Base-by-base conservation (phyloP, 179 eudicot genomes). In the Beta macrorhiza region DNA sequence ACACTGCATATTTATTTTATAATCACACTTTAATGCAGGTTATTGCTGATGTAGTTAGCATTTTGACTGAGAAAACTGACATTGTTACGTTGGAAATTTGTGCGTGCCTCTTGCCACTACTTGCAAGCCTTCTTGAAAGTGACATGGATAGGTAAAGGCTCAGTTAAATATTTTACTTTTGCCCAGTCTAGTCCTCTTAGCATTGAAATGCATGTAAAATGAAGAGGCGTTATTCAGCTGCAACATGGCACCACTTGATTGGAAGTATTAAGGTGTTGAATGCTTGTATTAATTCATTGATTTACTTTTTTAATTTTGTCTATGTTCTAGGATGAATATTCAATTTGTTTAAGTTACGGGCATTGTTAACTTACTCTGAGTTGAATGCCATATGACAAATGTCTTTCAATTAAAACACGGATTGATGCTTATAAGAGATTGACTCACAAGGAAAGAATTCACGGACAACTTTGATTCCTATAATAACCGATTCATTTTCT, bases 71-170 rank as follows among this genome's bases (percentile, higher is more conserved):
- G 82, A 94, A 90, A 88, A 78, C 87, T 58, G 98, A 96, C 67
- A 67, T 87, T 81, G 86, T 94, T 78, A 94, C 99, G 75, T 82
- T 96, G 88, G 99, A 96, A 75, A 86, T 92, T 68, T 92, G 98
- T 87, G 82, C 97, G 8, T 85, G 79, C 80, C 89, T 96, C 84
- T 81, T 96, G 85, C 98, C 99, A 22, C 90, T 92, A 32, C 96
- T 96, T 78, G 86, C 89, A 2, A 77, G 83, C 83, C 97, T 96
- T 84, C 91, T 94, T 76, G 93, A 89, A 78, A 96, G 99, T 84
- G 88, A 88, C 63, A 87, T 90, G 86, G 99, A 94, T 83, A 90
- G 98, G 99, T 92, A 85, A 77, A 74, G 15, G 51, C 64, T 73
- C 51, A 45, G 61, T 73, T 11, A 19, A 73, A 53, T 47, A 65